These are phyloP conservation scores for Xerocomellus intermedius DNA, from an alignment of 768 basidiomycete genomes.

Conservation along the genomic window DNA sequence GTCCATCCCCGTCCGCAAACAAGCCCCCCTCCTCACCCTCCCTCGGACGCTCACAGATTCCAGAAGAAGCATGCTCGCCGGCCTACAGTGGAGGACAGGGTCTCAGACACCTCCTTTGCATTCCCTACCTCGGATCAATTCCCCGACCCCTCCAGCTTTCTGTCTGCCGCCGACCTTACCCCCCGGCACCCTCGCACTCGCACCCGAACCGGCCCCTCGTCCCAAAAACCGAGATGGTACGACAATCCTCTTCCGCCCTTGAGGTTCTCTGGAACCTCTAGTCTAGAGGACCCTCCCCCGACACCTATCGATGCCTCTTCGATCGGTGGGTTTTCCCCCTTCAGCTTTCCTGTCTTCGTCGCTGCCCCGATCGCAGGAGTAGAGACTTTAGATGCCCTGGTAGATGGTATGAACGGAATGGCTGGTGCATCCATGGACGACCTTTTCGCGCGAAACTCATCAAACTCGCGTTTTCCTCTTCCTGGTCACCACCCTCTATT, in stretches of 20 bases:
- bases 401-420: conserved; percentile 91
- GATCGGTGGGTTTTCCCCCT: conserved; percentile 22
- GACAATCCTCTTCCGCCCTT: conserved; percentile 49
- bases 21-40: conserved; percentile 33
- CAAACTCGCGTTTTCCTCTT: conserved; percentile 54
- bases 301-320: conserved; percentile 56
- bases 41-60: conserved; percentile 8
- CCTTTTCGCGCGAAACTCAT: conserved; percentile 43
- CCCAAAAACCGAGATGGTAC: conserved; percentile 40
- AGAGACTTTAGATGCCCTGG: conserved; percentile 84
- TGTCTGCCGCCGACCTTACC: conserved; percentile 31
- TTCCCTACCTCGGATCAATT: conserved; percentile 30
- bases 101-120: conserved; percentile 25
- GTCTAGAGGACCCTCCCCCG: conserved; percentile 71
- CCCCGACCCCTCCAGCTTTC: conserved; percentile 27
- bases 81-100: conserved; percentile 24
- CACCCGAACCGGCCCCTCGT: conserved; percentile 59
- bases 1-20: conserved; percentile 43
- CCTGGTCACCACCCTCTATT: conserved; percentile 70
- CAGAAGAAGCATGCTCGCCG: conserved; percentile 27
- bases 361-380: conserved; percentile 77
- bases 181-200: conserved; percentile 46
- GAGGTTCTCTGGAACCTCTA: conserved; percentile 68
- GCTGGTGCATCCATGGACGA: conserved; percentile 63
- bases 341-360: conserved; percentile 63